phyloP scores from a whole-genome alignment of 2,329 filamentous ascomycete species.

The Penicillium paneum region DNA sequence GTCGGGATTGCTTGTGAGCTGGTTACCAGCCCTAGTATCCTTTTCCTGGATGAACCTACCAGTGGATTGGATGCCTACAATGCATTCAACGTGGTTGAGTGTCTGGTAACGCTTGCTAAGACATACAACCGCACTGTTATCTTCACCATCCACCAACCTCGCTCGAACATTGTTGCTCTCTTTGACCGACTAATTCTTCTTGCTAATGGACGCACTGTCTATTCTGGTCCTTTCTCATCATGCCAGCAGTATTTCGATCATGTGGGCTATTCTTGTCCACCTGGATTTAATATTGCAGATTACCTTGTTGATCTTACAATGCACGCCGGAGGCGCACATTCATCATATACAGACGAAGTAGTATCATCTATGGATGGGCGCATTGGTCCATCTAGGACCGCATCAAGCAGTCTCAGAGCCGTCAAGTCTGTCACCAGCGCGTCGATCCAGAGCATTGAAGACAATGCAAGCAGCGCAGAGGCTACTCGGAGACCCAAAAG shows the following conservation, averaged over 20 bases:
- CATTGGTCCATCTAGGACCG: constrained; percentile 63
- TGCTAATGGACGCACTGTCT: constrained; percentile 84
- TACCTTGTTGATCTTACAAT: constrained; percentile 97
- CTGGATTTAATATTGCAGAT: constrained; percentile 98
- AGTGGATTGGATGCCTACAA: constrained; percentile 96
- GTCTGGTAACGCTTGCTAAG: constrained; percentile 88
- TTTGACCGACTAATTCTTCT: constrained; percentile 93
- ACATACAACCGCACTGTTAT: constrained; percentile 96
- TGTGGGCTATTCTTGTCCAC: constrained; percentile 87
- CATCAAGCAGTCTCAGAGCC: constrained; percentile 80
- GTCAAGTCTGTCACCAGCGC: constrained; percentile 88
- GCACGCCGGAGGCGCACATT: constrained; percentile 69
- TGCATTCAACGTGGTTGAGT: constrained; percentile 97
- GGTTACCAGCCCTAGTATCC: constrained; percentile 92
- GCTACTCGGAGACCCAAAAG: constrained; percentile 62
- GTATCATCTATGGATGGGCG: constrained; percentile 52
- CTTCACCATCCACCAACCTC: constrained; percentile 96
- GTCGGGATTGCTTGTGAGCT: constrained; percentile 97
- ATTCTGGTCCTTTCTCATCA: constrained; percentile 82
- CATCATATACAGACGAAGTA: constrained; percentile 55
- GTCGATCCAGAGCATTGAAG: constrained; percentile 70
- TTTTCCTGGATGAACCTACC: constrained; percentile 95
- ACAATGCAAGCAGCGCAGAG: constrained; percentile 59
- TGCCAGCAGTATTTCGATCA: constrained; percentile 92
- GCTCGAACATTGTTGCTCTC: constrained; percentile 95